These are phyloP conservation scores for Gentiana straminea DNA, from an alignment of 257 asterid species.

Conservation along the genomic window DNA sequence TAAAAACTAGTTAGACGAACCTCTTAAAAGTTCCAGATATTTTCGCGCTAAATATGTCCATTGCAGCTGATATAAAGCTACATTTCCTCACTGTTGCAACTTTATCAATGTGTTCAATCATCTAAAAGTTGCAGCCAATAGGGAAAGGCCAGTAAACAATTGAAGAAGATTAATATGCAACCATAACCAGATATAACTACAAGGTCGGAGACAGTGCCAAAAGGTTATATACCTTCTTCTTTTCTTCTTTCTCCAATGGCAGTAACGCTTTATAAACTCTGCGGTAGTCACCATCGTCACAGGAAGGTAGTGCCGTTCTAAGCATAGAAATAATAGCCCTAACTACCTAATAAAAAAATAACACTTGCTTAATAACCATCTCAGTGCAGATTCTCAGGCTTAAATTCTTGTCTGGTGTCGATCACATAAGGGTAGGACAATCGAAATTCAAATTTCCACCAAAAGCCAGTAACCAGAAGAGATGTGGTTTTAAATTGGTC, in stretches of 20 bases:
- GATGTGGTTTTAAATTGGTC: no score
- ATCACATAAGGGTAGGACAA: no score
- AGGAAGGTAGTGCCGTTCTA: conserved; percentile 77
- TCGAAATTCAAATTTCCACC: no score
- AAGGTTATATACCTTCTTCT: conserved; percentile 50
- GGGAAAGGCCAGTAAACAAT: conserved; percentile 4
- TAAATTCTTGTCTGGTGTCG: background rate
- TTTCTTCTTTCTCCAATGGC: conserved; percentile 78
- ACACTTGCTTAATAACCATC: conserved; percentile 20
- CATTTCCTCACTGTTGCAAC: conserved; percentile 76
- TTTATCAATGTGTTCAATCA: conserved; percentile 78
- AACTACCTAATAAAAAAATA: conserved; percentile 45
- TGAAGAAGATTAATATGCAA: conserved; percentile 1
- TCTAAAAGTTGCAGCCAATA: conserved; percentile 37
- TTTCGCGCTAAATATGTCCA: conserved; percentile 82
- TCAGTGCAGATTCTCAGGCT: conserved; percentile 7
- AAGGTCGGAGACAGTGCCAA: conserved; percentile 8
- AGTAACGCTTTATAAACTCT: conserved; percentile 77
- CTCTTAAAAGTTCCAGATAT: conserved; percentile 90
- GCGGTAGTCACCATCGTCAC: conserved; percentile 68
- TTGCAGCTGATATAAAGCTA: conserved; percentile 78
- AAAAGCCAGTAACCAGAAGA: no score
- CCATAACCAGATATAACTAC: conserved; percentile 3
- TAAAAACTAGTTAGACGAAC: conserved; percentile 25
- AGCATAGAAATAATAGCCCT: conserved; percentile 76